Evolutionary conservation across 1,139 yeast species (phyloP).

Genomic region (Candida sanyaensis): DNA sequence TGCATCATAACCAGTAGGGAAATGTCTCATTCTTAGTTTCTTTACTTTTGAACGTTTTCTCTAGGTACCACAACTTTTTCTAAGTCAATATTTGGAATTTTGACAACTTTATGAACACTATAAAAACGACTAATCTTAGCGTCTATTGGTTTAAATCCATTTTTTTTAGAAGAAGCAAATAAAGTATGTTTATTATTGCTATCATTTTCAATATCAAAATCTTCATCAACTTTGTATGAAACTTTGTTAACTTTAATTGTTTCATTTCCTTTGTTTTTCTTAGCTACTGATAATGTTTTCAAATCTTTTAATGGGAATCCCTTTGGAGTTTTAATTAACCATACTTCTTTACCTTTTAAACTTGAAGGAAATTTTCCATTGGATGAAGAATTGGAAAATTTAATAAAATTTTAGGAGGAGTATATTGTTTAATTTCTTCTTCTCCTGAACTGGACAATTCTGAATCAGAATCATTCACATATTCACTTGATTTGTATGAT

Average conservation of each 20-base stretch:
- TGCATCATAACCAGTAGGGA: constrained; percentile 79
- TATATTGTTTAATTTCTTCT: constrained; percentile 24
- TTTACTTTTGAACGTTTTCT: constrained; percentile 57
- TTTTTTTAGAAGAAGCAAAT: constrained; percentile 20
- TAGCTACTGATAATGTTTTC: constrained; percentile 57
- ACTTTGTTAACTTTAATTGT: constrained; percentile 39
- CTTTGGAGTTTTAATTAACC: constrained; percentile 75
- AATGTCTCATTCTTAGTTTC: constrained; percentile 70
- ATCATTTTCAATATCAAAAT: constrained; percentile 18
- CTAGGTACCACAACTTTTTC: constrained; percentile 56
- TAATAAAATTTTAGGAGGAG: constrained; percentile 39
- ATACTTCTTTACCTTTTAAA: constrained; percentile 50
- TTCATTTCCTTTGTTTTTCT: constrained; percentile 40
- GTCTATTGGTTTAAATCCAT: constrained; percentile 18
- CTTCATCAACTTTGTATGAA: constrained; percentile 51
- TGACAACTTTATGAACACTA: constrained; percentile 57
- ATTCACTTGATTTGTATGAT: constrained; percentile 33
- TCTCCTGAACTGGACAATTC: constrained; percentile 30
- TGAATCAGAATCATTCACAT: constrained; percentile 32
- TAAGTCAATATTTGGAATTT: constrained; percentile 62
- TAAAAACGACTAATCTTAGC: constrained; percentile 49
- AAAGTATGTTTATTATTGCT: constrained; percentile 28
- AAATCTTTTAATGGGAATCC: constrained; percentile 55
- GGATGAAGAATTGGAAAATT: constrained; percentile 14
- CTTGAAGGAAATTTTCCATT: constrained; percentile 16